A percentile compares a stretch with the other conserved stretches of the same genome.
phyloP scores from a whole-genome alignment of 495 filamentous ascomycete genomes.

The Elasticomyces elasticus region DNA sequence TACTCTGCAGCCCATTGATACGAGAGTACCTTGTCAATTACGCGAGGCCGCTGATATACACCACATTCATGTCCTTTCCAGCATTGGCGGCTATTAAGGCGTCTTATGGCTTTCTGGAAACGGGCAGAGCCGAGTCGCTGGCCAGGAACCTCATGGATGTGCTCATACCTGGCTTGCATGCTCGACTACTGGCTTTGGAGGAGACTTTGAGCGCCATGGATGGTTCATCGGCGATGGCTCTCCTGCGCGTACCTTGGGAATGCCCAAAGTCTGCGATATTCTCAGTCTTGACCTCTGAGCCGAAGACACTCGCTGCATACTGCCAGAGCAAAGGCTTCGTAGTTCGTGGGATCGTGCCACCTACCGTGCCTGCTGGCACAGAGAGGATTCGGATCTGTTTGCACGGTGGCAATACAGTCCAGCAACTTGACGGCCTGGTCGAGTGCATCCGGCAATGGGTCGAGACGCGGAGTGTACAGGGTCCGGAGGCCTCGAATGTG shows the following conservation, averaged over 20 bases:
- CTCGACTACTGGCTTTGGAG: slow-evolving; percentile 5
- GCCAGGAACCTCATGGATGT: background rate
- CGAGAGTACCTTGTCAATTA: slow-evolving; percentile 56
- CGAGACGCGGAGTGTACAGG: background rate
- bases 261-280: slow-evolving; percentile 36
- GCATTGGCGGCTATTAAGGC: slow-evolving; percentile 41
- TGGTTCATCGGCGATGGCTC: background rate
- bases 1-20: slow-evolving; percentile 38
- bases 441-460: slow-evolving; percentile 37
- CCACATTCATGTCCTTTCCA: slow-evolving; percentile 48
- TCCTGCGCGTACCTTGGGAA: slow-evolving; percentile 28
- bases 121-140: slow-evolving; percentile 31
- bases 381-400: slow-evolving; percentile 46
- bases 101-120: slow-evolving; percentile 41
- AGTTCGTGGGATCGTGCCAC: slow-evolving; percentile 46
- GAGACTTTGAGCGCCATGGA: slow-evolving; percentile 6
- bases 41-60: slow-evolving; percentile 51
- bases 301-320: slow-evolving; percentile 40
- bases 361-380: slow-evolving; percentile 43
- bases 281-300: slow-evolving; percentile 37
- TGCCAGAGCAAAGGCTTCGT: slow-evolving; percentile 43
- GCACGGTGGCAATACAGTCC: slow-evolving; percentile 42
- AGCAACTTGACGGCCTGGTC: slow-evolving; percentile 38
- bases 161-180: background rate
- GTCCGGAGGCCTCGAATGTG: background rate